Evolutionary conservation across 139 green algal genomes (phyloP).

Genomic region (Chlorella sp.): DNA sequence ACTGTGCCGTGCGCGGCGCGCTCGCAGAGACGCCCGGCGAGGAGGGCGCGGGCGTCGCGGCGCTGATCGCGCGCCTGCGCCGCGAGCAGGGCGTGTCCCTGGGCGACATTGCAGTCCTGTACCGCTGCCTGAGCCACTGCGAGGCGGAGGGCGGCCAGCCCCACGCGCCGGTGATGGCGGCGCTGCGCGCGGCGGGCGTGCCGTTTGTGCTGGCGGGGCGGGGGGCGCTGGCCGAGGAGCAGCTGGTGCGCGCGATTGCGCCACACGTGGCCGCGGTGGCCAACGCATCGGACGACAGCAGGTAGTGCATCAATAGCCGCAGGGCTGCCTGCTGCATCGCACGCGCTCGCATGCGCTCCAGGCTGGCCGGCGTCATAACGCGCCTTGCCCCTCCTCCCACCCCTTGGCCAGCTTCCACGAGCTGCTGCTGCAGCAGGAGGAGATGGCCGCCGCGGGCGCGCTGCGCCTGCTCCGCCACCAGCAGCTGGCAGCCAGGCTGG

Average conservation of each 20-base stretch:
- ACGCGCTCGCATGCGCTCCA: no score
- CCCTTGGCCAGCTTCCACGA: no score
- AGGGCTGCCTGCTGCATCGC: no score
- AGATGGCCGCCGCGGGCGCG: not conserved
- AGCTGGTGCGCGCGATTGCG: not conserved
- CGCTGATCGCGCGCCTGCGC: not conserved
- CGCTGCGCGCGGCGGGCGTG: slow-evolving; percentile 5
- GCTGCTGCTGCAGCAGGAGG: no score
- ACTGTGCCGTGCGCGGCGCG: not conserved
- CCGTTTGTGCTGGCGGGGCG: not conserved
- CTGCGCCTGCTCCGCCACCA: not conserved
- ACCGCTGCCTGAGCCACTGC: slow-evolving; percentile 22
- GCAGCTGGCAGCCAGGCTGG: not conserved
- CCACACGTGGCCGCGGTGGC: no score
- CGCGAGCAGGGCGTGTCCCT: not conserved
- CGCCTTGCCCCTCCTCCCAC: no score
- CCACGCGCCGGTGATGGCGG: slow-evolving; percentile 1
- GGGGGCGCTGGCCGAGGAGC: not conserved
- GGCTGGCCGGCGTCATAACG: no score
- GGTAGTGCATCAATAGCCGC: not conserved
- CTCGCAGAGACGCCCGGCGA: not conserved
- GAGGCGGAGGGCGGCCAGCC: not conserved
- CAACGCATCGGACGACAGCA: no score
- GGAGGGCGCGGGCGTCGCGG: slow-evolving; percentile 3
- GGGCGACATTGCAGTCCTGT: not conserved